phyloP scores from a whole-genome alignment of 192 early-diverging fungal species.

The Mortierella claussenii region DNA sequence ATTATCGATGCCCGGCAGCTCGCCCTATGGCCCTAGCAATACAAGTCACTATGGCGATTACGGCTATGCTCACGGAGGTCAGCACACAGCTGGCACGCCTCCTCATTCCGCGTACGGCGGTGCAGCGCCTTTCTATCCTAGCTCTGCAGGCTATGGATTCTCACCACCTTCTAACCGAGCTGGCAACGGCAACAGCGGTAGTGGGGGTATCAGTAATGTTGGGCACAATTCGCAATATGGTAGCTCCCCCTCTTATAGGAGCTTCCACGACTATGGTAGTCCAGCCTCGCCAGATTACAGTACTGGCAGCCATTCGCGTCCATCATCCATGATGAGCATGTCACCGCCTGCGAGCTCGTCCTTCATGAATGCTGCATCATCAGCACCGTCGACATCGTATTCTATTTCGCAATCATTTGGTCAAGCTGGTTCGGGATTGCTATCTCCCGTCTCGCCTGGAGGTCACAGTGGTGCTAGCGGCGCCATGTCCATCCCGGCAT shows the following conservation, averaged over 20 bases:
- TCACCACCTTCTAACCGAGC: conserved; percentile 8
- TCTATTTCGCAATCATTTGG: conserved; percentile 47
- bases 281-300: conserved; percentile 16
- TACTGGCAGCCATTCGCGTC: conserved; percentile 25
- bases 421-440: conserved; percentile 25
- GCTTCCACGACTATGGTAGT: conserved; percentile 31
- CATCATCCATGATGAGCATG: conserved; percentile 43
- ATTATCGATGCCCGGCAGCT: conserved; percentile 24
- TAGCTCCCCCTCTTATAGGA: conserved; percentile 24
- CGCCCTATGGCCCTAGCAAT: conserved; percentile 21
- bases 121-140: conserved; percentile 22
- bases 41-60: conserved; percentile 35
- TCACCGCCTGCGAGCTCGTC: conserved; percentile 37
- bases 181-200: neutral
- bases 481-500: conserved; percentile 9
- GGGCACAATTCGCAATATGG: conserved; percentile 13
- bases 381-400: conserved; percentile 23
- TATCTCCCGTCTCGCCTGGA: conserved; percentile 42
- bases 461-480: conserved; percentile 7
- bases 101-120: conserved; percentile 30
- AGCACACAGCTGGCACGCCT: neutral
- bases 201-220: conserved; percentile 6
- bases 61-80: conserved; percentile 13
- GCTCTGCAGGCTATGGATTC: conserved; percentile 23
- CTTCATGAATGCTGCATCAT: conserved; percentile 28